A percentile compares a stretch with the other conserved stretches of the same genome.
These are phyloP conservation scores for Cladophialophora yegresii DNA, from an alignment of 2,329 filamentous ascomycete genomes.

Conservation along the genomic window DNA sequence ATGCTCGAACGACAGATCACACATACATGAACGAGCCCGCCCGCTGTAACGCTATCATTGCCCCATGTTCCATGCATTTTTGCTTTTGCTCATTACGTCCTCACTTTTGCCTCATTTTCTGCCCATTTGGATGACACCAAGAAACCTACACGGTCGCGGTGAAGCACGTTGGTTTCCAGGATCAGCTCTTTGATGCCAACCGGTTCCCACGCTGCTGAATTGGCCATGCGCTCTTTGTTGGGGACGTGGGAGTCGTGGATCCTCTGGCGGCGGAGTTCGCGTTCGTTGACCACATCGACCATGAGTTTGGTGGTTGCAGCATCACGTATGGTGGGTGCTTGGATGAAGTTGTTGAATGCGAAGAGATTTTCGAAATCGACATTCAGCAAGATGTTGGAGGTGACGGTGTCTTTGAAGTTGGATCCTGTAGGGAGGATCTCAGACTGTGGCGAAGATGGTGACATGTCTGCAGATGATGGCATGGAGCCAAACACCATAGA, in stretches of 20 bases:
- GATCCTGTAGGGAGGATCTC: slow-evolving; percentile 13
- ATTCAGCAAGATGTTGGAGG: slow-evolving; percentile 35
- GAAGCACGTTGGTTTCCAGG: slow-evolving; percentile 19
- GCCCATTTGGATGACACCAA: slow-evolving; percentile 24
- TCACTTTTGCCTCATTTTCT: not conserved
- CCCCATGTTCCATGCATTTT: slow-evolving; percentile 10
- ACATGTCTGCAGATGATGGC: slow-evolving; percentile 30
- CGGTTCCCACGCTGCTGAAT: slow-evolving; percentile 32
- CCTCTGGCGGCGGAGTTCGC: slow-evolving; percentile 31
- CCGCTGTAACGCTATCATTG: slow-evolving; percentile 20
- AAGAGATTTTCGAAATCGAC: slow-evolving; percentile 34
- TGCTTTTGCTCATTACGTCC: slow-evolving; percentile 1
- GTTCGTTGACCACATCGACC: slow-evolving; percentile 29
- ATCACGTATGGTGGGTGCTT: slow-evolving; percentile 11
- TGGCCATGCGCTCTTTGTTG: slow-evolving; percentile 30
- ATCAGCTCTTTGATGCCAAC: slow-evolving; percentile 33
- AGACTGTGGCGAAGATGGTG: slow-evolving; percentile 23
- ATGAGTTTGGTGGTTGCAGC: slow-evolving; percentile 25
- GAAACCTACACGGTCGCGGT: slow-evolving; percentile 33
- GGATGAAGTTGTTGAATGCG: slow-evolving; percentile 25
- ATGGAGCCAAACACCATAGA: slow-evolving; percentile 38
- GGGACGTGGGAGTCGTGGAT: slow-evolving; percentile 23
- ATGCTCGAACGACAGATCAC: slow-evolving; percentile 11
- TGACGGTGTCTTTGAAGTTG: slow-evolving; percentile 23
- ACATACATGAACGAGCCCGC: slow-evolving; percentile 16